Base-by-base conservation (phyloP, 176 grass and related monocot species). In the Cenchrus purpureus region DNA sequence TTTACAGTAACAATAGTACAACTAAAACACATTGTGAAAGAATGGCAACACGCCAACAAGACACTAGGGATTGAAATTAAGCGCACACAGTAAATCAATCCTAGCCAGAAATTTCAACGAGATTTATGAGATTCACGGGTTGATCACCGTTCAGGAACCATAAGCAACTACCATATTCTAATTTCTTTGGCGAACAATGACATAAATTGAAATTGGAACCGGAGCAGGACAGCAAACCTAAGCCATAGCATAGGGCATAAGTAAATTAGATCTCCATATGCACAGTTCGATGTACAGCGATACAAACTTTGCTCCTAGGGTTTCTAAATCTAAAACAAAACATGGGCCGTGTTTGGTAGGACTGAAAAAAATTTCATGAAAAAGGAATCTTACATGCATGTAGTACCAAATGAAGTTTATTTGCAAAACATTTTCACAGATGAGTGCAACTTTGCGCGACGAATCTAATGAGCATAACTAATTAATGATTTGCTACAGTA, bases 51-150 rank as follows among this genome's bases (percentile, higher is more conserved):
- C 50, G 51, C 4, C 20, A 70, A 70, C 5, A 37, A 4, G n/a
- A 69, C 19, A 45, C 62, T 44, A 68, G 31, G 31, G 50, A 54
- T 77, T 29, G 52, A 14, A 68, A 77, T 68, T 65, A 55, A 76
- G 73, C 4, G 0, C 29, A 32, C 49, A n/a, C n/a, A 25, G 20
- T 52, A 75, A 75, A 34, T 0, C 29, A 17, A 12, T 52, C 17
- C 11, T 52, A 49, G 57, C 28, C 44, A 74, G 58, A 40, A 63
- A 40, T 52, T 52, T 12, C 11, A 14, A 15, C 20, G 15, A 37
- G 7, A 10, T 37, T 73, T 62, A 22, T 37, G 7, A 56, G 0
- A 79, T 62, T 12, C 45, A 31, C 2, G 1, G 5, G 29, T 52
- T 20, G 28, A 16, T 3, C 4, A 6, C 42, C 51, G 7, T 42